These are phyloP conservation scores for Eremothecium sinecaudum DNA, from an alignment of 1,139 yeast species.

Conservation along the genomic window DNA sequence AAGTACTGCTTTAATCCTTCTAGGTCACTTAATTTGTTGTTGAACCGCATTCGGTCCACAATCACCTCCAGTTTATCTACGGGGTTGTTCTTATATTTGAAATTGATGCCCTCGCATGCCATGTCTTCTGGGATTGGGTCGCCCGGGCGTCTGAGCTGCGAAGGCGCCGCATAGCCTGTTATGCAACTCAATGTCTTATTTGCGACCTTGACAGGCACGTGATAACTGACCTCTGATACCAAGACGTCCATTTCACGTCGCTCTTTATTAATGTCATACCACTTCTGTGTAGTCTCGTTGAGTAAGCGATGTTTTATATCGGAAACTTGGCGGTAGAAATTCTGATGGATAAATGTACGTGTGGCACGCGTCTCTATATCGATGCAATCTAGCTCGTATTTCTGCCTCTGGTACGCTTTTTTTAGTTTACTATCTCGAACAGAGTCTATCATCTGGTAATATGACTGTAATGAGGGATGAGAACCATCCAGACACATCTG, in stretches of 20 bases:
- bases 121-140: constrained; percentile 29
- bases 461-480: constrained; percentile 70
- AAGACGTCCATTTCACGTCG: constrained; percentile 74
- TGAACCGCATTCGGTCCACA: constrained; percentile 33
- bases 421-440: constrained; percentile 60
- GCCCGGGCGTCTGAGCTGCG: constrained; percentile 26
- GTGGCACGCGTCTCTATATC: constrained; percentile 73
- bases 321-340: constrained; percentile 58
- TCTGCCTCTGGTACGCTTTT: constrained; percentile 58
- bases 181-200: constrained; percentile 30
- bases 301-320: constrained; percentile 62
- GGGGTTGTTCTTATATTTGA: constrained; percentile 29
- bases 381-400: constrained; percentile 67
- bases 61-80: constrained; percentile 33
- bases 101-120: constrained; percentile 28
- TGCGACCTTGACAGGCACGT: constrained; percentile 30
- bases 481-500: constrained; percentile 82
- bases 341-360: constrained; percentile 77
- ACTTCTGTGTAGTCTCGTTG: constrained; percentile 66
- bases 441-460: constrained; percentile 62
- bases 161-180: constrained; percentile 32
- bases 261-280: constrained; percentile 91
- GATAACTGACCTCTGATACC: constrained; percentile 39
- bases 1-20: constrained; percentile 46
- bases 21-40: constrained; percentile 47